Evolutionary conservation across 371 early-diverging fungal species (phyloP).

Genomic region (Thermomucor indicae-seudaticae): DNA sequence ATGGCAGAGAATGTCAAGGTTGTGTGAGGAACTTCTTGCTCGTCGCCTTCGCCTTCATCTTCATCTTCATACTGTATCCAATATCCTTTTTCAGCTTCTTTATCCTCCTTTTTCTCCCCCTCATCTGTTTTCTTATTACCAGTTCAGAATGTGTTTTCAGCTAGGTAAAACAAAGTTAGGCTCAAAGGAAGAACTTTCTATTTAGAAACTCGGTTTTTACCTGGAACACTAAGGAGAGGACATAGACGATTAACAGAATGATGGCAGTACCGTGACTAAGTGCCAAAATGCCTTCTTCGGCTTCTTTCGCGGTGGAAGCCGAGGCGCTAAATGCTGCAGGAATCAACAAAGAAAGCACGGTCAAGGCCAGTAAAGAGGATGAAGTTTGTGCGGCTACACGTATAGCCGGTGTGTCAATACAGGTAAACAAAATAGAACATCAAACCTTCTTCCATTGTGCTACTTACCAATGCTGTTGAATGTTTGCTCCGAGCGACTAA

Average conservation of each 20-base stretch:
- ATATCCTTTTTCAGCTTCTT: not conserved
- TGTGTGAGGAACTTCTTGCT: constrained; percentile 45
- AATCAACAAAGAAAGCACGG: constrained; percentile 70
- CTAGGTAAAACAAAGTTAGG: constrained; percentile 25
- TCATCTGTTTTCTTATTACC: no score
- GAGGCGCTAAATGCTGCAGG: constrained; percentile 72
- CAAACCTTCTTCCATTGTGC: no score
- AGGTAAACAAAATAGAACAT: no score
- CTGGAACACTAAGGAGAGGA: constrained; percentile 74
- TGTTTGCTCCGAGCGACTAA: constrained; percentile 59
- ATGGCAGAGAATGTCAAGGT: constrained; percentile 40
- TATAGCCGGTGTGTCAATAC: no score
- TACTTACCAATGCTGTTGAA: constrained; percentile 69
- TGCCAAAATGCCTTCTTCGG: constrained; percentile 42
- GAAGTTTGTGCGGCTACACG: constrained; percentile 78
- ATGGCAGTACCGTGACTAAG: constrained; percentile 73
- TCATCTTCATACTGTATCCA: constrained; percentile 40
- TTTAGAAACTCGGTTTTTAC: constrained; percentile 9
- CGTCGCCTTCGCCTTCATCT: constrained; percentile 44
- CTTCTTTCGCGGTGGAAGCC: constrained; percentile 25
- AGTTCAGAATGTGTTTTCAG: constrained; percentile 68
- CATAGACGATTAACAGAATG: constrained; percentile 70
- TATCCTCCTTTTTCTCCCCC: constrained; percentile 18
- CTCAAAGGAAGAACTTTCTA: not conserved
- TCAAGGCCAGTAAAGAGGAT: constrained; percentile 70